These are phyloP conservation scores for Leishmania major DNA, from an alignment of 208 protist genomes.

Conservation along the genomic window DNA sequence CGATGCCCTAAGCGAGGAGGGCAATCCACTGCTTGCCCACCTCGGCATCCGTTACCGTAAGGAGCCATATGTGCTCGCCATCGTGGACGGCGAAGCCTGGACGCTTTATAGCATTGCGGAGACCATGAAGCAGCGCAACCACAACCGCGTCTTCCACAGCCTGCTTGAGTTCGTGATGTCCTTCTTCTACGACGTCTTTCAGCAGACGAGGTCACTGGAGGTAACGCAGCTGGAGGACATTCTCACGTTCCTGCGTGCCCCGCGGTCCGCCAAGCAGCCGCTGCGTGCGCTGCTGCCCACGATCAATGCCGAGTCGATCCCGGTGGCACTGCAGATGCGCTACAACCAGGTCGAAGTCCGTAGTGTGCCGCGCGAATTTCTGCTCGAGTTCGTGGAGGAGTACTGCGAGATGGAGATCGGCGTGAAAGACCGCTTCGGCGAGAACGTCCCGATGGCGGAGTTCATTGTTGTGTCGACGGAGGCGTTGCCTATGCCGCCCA, in stretches of 20 bases:
- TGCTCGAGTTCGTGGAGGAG: constrained; percentile 65
- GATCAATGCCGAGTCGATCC: constrained; percentile 54
- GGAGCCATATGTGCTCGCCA: constrained; percentile 43
- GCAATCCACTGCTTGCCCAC: constrained; percentile 37
- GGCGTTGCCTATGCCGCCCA: constrained; percentile 32
- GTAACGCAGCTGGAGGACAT: constrained; percentile 36
- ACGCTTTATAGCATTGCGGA: constrained; percentile 45
- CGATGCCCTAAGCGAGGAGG: constrained; percentile 63
- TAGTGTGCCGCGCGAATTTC: constrained; percentile 43
- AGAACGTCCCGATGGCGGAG: constrained; percentile 59
- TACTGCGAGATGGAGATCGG: constrained; percentile 73
- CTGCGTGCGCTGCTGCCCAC: constrained; percentile 51
- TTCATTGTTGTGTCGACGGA: constrained; percentile 70
- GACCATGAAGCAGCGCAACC: constrained; percentile 38
- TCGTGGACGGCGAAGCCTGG: constrained; percentile 78
- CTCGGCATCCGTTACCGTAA: constrained; percentile 40
- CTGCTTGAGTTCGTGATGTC: constrained; percentile 76
- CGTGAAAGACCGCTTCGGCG: constrained; percentile 60
- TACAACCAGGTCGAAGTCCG: constrained; percentile 49
- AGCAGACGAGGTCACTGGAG: constrained; percentile 34
- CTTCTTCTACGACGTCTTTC: constrained; percentile 69
- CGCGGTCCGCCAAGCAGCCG: constrained; percentile 28
- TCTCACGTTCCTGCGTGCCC: constrained; percentile 56
- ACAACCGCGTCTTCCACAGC: constrained; percentile 34
- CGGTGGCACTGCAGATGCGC: constrained; percentile 58